Evolutionary conservation across 2,329 filamentous ascomycete genomes (phyloP), one percentile per base, ranked within the genome.

Genomic region (Celoporthe dispersa): DNA sequence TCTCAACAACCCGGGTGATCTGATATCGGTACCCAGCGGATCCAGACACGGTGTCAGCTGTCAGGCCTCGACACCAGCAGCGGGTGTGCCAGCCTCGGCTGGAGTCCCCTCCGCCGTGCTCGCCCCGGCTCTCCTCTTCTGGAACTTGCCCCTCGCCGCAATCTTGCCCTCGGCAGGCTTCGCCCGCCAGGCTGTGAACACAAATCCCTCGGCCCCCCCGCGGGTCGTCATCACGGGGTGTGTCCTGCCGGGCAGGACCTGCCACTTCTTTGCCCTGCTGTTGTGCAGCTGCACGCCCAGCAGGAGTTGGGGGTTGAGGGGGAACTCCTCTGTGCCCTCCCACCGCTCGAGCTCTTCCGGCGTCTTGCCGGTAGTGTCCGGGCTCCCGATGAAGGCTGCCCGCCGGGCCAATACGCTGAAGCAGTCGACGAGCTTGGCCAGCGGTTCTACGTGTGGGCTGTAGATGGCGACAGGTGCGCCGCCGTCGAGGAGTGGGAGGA

Each of bases 211-310:
- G 0, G 94, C 90, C 0, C 95, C 95, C 28, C 96, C 96, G 55
- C 88, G 87, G 51, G 90, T 90, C 71, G 93, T 97, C 96, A 99
- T 99, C 68, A 97, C 81, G 8, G 96, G 96, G 82, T 99, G 96
- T 66, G 96, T 98, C 67, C 96, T 85, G 0, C 94, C 93, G 0
- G 96, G 96, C 62, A 99, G 80, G 1, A 98, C 94, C 83, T 99
- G 96, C 93, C 94, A 98, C 67, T 88, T 85, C 72, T 92, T 86
- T 6, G 92, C 90, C 19, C 93, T 86, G 63, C 91, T 92, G 2
- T 91, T 96, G 81, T 98, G 94, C 67, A 99, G 84, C 16, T 87
- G 89, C 0, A 93, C 90, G 0, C 91, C 93, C 0, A 98, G 86
- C 4, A 99, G 79, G 66, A 97, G 81, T 2, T 93, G 92, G 0